Evolutionary conservation across 1,284 basidiomycete genomes (phyloP), one percentile per base, ranked within the genome.

Genomic region (Afroboletus lepidellus): DNA sequence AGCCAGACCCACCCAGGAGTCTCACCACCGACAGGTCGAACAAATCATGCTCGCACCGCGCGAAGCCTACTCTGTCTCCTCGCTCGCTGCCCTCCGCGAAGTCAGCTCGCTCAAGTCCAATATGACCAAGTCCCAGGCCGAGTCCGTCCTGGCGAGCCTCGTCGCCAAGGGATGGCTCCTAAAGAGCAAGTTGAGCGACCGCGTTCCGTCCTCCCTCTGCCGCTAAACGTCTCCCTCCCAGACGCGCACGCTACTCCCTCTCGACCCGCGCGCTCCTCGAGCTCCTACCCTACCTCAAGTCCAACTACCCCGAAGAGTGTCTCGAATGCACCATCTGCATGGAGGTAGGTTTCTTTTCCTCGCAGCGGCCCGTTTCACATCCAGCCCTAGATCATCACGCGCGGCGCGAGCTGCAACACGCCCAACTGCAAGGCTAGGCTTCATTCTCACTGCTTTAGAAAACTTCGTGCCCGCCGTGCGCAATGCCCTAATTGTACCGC

Each of bases 21-120:
- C 55, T 54, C 43, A 53, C 7, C 25, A 39, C 30, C 41, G 18
- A 24, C 60, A 94, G 92, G 78, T 95, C 38, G 89, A 94, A 62
- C 87, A 89, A 72, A 94, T 95, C 62, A 88, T 94, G 79, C 77
- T 87, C 13, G 87, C 92, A 9, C 82, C 85, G 8, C 78, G 79
- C 38, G 81, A 88, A 60, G 74, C 86, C 0, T 95, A 79, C 66
- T 90, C 85, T 6, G 76, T 93, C 5, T 85, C 87, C 0, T 88
- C 89, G 3, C 71, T 90, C 24, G 84, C 83, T 5, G 91, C 92
- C 0, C 73, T 92, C 33, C 81, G 86, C 46, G 89, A 92, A 71
- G 79, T 83, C 24, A 75, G 73, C 53, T 63, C 75, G 30, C 71
- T 90, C 38, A 85, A 83, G 62, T 72, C 81, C 0, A 84, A 74